Evolutionary conservation across 1,139 yeast genomes (phyloP), one percentile per base, ranked within the genome.

Genomic region (Diutina mesorugosa): DNA sequence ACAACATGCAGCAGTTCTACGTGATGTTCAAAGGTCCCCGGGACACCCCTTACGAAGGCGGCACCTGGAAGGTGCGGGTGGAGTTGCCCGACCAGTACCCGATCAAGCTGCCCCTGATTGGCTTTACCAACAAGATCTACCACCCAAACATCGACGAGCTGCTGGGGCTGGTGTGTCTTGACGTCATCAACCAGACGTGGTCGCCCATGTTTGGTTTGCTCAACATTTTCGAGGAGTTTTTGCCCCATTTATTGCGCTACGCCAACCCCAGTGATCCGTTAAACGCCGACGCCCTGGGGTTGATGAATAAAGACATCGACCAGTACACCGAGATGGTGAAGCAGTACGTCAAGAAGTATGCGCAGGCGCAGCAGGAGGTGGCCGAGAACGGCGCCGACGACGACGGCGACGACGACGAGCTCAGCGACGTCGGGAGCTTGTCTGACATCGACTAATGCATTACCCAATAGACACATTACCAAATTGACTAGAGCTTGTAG

Each of bases 121-220:
- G 98, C 4, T 93, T 93, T 67, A 84, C 84, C 58, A 93, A 91
- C 69, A 88, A 86, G 68, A 91, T 93, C 41, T 91, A 83, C 69
- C 99, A 93, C 67, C 99, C 99, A 6, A 93, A 93, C 67, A 88
- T 89, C 59, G 96, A 89, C 65, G 93, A 89, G 66, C 79, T 83
- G 35, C 86, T 96, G 4, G 99, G 99, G 0, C 85, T 95, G 0
- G 97, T 93, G 14, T 93, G 99, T 70, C 81, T 93, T 59, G 99
- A 93, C 67, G 99, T 93, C 45, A 91, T 93, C 62, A 93, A 93
- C 69, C 97, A 93, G 67, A 90, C 98, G 0, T 93, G 99, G 99
- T 87, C 96, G 52, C 99, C 99, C 2, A 88, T 93, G 91, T 93
- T 90, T 74, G 98, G 93, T 56, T 78, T 91, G 63, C 76, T 86